Percentiles rank a stretch among this genome's conserved stretches.
phyloP scores from a whole-genome alignment of 495 filamentous ascomycete genomes.

The Lichina pygmaea region DNA sequence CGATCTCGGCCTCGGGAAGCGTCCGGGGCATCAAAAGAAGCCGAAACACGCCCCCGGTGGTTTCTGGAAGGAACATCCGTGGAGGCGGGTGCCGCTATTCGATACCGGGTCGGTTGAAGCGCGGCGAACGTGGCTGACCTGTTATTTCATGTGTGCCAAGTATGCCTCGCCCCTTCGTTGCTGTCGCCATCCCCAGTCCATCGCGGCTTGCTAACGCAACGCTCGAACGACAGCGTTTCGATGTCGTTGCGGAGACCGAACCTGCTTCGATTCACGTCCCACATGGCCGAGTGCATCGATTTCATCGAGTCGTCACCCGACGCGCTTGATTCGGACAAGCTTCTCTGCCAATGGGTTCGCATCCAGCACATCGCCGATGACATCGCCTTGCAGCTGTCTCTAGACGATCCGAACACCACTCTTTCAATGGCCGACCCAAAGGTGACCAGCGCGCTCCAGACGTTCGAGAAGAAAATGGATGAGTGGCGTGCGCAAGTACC shows the following conservation, averaged over 20 bases:
- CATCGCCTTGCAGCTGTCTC: conserved; percentile 41
- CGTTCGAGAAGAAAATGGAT: conserved; percentile 49
- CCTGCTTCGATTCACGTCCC: conserved; percentile 53
- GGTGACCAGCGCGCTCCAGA: conserved; percentile 44
- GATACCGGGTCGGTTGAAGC: conserved; percentile 44
- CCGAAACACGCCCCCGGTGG: conserved; percentile 6
- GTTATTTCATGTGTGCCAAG: conserved; percentile 48
- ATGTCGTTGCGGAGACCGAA: conserved; percentile 64
- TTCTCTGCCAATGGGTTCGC: conserved; percentile 48
- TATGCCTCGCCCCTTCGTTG: conserved; percentile 7
- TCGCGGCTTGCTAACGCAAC: not conserved
- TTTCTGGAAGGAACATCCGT: conserved; percentile 13
- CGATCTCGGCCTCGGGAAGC: conserved; percentile 57
- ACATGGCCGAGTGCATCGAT: conserved; percentile 65
- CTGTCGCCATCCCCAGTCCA: not conserved
- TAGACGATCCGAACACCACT: conserved; percentile 40
- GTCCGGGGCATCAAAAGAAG: conserved; percentile 15
- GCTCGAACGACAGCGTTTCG: conserved; percentile 27
- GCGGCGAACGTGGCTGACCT: conserved; percentile 51
- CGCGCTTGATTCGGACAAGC: conserved; percentile 41
- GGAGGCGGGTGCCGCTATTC: conserved; percentile 18
- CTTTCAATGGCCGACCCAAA: conserved; percentile 47
- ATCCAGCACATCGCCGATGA: conserved; percentile 64
- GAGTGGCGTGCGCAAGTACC: conserved; percentile 32
- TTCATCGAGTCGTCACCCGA: conserved; percentile 45